Evolutionary conservation across 306 rosid genomes (phyloP), one percentile per base, ranked within the genome.

Genomic region (Urtica urens): DNA sequence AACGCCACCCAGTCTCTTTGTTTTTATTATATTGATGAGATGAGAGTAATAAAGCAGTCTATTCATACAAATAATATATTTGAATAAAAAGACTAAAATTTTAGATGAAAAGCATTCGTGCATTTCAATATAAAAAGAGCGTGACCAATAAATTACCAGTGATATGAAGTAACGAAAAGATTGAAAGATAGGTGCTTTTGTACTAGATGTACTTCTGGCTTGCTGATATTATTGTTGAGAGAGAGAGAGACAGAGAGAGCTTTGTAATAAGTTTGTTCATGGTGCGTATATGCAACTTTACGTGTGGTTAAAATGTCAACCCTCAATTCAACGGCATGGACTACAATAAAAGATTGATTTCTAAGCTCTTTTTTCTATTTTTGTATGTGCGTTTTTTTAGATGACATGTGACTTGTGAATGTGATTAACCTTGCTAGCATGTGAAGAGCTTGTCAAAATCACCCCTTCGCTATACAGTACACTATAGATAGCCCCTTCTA

Each of bases 241-340:
- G 2, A 35, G 11, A 35, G 11, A 35, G 40, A 13, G 40, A 35
- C n/a, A 35, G 25, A 22, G 24, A 29, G 44, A n/a, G 28, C 16
- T 15, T 16, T 1, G 4, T 19, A 41, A 28, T 27, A 55, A 6
- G 22, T 8, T 16, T 14, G 24, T 33, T 6, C 23, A 59, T 14
- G 38, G 19, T 60, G n/a, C 50, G 58, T 41, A 37, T 42, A 23
- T 19, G 13, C 37, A 38, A 37, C 25, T 41, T 42, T 58, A 20
- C 55, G 42, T 58, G 78, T 41, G 67, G 72, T 60, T 49, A 33
- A 21, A 71, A 46, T 66, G 70, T 59, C 50, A 62, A 75, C 52
- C 72, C 66, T 47, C 6, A 7, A 59, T 52, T 48, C 65, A 51
- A 71, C 57, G 54, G 71, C 69, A 65, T 55, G 46, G 52, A 39